Evolutionary conservation across 2,329 filamentous ascomycete genomes (phyloP).

Genomic region (Dactylellina cionopaga): DNA sequence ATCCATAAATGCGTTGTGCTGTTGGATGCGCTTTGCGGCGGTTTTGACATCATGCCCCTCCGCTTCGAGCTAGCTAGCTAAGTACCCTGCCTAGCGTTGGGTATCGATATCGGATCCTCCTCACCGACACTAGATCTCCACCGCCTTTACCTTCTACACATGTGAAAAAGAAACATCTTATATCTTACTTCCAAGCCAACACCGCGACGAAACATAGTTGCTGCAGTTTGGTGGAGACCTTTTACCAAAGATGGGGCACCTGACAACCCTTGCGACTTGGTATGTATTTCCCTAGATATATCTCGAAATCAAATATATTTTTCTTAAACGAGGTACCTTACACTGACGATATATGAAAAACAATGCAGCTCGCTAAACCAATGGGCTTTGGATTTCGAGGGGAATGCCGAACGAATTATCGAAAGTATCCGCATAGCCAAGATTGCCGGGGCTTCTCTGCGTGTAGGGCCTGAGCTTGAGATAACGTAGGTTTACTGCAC

Average conservation of each 20-base stretch:
- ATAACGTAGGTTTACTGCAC: conserved; percentile 60
- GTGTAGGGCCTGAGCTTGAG: conserved; percentile 69
- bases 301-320: conserved; percentile 53
- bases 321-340: neutral
- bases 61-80: no score
- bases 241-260: conserved; percentile 61
- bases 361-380: conserved; percentile 60
- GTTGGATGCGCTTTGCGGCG: no score
- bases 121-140: no score
- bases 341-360: neutral
- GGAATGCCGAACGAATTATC: conserved; percentile 72
- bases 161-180: no score
- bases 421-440: conserved; percentile 72
- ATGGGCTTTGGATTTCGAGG: conserved; percentile 71
- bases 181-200: no score
- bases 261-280: conserved; percentile 62
- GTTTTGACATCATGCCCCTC: no score
- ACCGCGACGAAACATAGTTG: no score
- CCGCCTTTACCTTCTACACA: no score
- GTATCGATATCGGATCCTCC: no score
- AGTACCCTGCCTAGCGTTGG: no score
- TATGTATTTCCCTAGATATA: conserved; percentile 4
- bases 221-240: no score
- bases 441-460: conserved; percentile 69
- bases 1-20: no score